phyloP scores from a whole-genome alignment of 495 filamentous ascomycete genomes.

The Aspergillus egyptiacus region DNA sequence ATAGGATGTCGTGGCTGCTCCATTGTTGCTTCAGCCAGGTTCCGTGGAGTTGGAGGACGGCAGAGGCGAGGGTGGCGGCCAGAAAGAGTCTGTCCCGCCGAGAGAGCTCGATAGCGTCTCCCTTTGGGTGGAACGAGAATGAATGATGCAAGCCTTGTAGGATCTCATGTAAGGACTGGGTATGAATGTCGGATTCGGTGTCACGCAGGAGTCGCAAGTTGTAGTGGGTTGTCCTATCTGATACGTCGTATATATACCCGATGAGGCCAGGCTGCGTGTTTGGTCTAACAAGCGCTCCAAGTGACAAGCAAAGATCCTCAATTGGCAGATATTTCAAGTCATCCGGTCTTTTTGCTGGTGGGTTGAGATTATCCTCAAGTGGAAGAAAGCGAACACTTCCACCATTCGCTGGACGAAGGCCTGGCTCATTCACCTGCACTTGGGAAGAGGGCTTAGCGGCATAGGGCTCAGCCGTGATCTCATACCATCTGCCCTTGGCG shows the following conservation, averaged over 20 bases:
- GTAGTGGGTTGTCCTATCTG: not conserved
- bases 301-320: not conserved
- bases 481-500: not conserved
- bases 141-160: not conserved
- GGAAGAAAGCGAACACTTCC: not conserved
- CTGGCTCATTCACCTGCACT: not conserved
- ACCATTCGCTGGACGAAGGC: not conserved
- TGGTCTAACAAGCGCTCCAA: not conserved
- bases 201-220: not conserved
- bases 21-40: slow-evolving; percentile 1
- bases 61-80: not conserved
- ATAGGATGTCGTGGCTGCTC: not conserved
- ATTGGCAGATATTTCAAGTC: not conserved
- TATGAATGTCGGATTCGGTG: not conserved
- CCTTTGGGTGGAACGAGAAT: not conserved
- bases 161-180: not conserved
- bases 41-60: not conserved
- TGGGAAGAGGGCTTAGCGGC: not conserved
- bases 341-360: not conserved
- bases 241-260: not conserved
- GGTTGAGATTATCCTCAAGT: not conserved
- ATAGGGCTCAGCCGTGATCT: not conserved
- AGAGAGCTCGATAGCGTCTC: not conserved
- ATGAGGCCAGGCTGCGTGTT: not conserved
- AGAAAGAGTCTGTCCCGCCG: not conserved